Conservation (phyloP, 352 stramenopile genomes). For the Phytopythium cucurbitacearum region DNA sequence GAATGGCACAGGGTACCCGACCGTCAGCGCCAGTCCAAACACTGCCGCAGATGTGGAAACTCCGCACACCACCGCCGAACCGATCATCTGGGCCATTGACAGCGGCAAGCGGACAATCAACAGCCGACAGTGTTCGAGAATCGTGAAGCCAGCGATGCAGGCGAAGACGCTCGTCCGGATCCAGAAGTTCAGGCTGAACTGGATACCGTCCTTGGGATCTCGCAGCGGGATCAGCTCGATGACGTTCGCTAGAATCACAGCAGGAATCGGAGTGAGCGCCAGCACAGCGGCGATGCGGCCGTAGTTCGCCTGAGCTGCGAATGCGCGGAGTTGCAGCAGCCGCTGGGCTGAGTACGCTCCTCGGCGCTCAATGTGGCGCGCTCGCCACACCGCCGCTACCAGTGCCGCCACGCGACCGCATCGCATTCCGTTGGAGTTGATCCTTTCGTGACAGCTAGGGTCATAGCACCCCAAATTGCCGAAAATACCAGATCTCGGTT, state of each 20-base stretch:
- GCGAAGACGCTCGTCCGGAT: conserved; percentile 11
- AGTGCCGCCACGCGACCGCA: no score
- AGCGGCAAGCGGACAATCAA: conserved; percentile 10
- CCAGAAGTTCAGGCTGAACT: conserved; percentile 13
- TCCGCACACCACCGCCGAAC: conserved; percentile 8
- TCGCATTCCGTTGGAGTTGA: no score
- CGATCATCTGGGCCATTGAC: neutral
- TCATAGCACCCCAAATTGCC: no score
- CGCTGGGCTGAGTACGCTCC: conserved; percentile 17
- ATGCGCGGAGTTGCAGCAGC: conserved; percentile 11
- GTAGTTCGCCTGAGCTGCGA: neutral
- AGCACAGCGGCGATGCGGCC: neutral
- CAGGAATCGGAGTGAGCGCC: conserved; percentile 13
- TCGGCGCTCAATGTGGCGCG: conserved; percentile 17
- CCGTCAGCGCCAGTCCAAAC: conserved; percentile 6
- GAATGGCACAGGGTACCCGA: conserved; percentile 28
- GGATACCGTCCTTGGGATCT: conserved; percentile 5
- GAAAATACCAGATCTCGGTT: no score
- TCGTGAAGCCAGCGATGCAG: conserved; percentile 8
- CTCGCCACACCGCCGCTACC: no score
- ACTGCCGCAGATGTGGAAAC: conserved; percentile 3
- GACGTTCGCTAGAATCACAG: neutral
- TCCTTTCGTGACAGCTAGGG: no score
- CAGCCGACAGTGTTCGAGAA: conserved; percentile 17
- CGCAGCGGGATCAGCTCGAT: conserved; percentile 19